Conservation (phyloP, 768 basidiomycete genomes). For the Russula emetica region DNA sequence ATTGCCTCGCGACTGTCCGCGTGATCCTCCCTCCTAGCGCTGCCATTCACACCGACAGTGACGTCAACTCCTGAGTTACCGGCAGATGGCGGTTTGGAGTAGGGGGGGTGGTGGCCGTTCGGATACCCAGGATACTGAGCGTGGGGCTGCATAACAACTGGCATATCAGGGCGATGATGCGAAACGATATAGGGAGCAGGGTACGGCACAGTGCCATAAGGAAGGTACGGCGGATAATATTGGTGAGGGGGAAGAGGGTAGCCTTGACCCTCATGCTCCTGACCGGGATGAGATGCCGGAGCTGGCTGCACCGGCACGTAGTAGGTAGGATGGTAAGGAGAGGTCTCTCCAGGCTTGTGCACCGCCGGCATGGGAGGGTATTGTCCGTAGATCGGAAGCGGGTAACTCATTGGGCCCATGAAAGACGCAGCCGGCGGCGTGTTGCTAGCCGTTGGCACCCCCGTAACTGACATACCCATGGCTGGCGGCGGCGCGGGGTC, state of each 20-base stretch:
- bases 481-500: conserved; percentile 39
- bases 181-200: conserved; percentile 45
- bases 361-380: conserved; percentile 44
- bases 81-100: conserved; percentile 40
- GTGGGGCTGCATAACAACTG: conserved; percentile 26
- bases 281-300: conserved; percentile 37
- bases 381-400: conserved; percentile 52
- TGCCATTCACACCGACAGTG: conserved; percentile 19
- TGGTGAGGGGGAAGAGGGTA: conserved; percentile 38
- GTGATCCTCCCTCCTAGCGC: conserved; percentile 26
- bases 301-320: conserved; percentile 41
- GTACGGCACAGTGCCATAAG: conserved; percentile 46
- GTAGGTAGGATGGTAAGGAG: conserved; percentile 52
- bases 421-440: conserved; percentile 50
- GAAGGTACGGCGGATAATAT: conserved; percentile 48
- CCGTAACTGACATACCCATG: conserved; percentile 34
- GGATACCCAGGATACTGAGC: conserved; percentile 29
- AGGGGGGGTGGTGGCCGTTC: conserved; percentile 40
- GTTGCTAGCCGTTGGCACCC: conserved; percentile 31
- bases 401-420: conserved; percentile 49
- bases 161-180: conserved; percentile 35
- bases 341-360: conserved; percentile 49
- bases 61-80: conserved; percentile 34
- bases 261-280: conserved; percentile 34
- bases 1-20: conserved; percentile 24